phyloP scores from a whole-genome alignment of 1,284 basidiomycete genomes.

The Ceratobasidium papillatum region DNA sequence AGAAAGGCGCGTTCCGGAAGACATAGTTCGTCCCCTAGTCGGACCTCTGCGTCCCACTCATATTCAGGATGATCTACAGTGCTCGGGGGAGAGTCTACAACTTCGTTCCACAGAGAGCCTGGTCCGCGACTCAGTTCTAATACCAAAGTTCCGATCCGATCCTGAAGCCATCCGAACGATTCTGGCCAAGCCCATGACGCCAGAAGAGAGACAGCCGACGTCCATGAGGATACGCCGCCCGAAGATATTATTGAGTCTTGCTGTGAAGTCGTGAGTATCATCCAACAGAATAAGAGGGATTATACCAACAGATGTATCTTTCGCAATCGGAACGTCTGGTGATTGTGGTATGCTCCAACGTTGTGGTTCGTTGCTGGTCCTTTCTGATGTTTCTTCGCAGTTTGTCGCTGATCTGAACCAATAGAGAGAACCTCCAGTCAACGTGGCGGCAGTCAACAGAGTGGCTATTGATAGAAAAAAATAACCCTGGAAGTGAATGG shows the following conservation, averaged over 20 bases:
- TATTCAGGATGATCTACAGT: constrained; percentile 53
- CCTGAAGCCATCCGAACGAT: constrained; percentile 18
- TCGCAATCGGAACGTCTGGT: constrained; percentile 11
- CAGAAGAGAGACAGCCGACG: not conserved
- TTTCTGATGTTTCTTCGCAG: constrained; percentile 28
- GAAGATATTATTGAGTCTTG: constrained; percentile 15
- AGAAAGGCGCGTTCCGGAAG: constrained; percentile 54
- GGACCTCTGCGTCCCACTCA: constrained; percentile 56
- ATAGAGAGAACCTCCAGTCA: constrained; percentile 13
- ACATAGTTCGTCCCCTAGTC: constrained; percentile 54
- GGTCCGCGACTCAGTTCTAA: constrained; percentile 53
- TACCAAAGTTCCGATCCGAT: constrained; percentile 46
- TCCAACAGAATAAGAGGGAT: not conserved
- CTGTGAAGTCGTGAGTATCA: not conserved
- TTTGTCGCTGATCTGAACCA: constrained; percentile 3
- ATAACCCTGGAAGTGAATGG: not conserved
- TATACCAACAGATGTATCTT: constrained; percentile 3
- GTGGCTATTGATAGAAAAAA: not conserved
- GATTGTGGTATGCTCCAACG: not conserved
- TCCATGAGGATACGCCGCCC: constrained; percentile 3
- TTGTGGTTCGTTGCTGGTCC: not conserved
- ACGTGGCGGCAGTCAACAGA: constrained; percentile 1
- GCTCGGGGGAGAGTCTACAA: constrained; percentile 51
- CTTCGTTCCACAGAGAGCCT: constrained; percentile 53
- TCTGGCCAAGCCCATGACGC: constrained; percentile 34